phyloP scores from a whole-genome alignment of 306 rosid genomes.

The Astragalus glycyphyllos region DNA sequence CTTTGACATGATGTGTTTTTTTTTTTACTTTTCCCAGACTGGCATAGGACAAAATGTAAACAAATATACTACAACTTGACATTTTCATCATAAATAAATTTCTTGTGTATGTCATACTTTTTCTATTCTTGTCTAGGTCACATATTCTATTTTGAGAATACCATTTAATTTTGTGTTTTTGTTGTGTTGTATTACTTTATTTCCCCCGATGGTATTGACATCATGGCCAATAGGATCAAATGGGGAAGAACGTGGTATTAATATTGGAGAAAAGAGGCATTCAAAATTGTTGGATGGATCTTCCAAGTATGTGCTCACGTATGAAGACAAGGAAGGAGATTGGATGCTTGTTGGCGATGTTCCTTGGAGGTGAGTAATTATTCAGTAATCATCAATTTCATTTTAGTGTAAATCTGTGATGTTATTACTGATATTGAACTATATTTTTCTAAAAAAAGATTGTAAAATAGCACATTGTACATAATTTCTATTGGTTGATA shows the following conservation, averaged over 20 bases:
- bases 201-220: conserved; percentile 16
- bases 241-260: conserved; percentile 51
- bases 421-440: background rate
- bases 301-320: conserved; percentile 80
- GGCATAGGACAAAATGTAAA: background rate
- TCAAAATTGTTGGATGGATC: conserved; percentile 75
- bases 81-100: conserved; percentile 2
- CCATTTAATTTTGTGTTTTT: conserved; percentile 18
- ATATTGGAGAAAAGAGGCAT: conserved; percentile 50
- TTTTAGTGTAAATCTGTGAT: conserved; percentile 6
- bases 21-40: background rate
- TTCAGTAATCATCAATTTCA: conserved; percentile 2
- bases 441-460: background rate
- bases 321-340: conserved; percentile 97
- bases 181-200: background rate
- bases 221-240: conserved; percentile 55
- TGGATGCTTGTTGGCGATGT: conserved; percentile 99
- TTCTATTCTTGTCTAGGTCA: background rate
- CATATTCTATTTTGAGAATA: background rate
- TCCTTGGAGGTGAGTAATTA: conserved; percentile 82
- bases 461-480: conserved; percentile 13
- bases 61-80: background rate
- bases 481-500: no score
- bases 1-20: conserved; percentile 15
- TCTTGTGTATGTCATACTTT: conserved; percentile 6